These are phyloP conservation scores for Candida insectorum DNA, from an alignment of 805 yeast genomes.

Conservation along the genomic window DNA sequence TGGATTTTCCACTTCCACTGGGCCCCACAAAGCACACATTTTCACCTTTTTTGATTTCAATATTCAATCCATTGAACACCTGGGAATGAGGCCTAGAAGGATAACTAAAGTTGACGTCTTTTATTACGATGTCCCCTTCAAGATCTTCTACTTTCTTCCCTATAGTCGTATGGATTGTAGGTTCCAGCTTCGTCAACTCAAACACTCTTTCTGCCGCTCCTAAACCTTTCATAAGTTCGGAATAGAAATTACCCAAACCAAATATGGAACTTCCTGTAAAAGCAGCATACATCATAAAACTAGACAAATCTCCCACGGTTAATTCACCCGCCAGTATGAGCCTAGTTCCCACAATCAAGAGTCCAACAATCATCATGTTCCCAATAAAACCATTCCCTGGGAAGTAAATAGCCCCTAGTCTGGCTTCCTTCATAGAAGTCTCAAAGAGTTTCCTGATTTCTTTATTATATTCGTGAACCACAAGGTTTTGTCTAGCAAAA, in stretches of 20 bases:
- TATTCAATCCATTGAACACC: constrained; percentile 55
- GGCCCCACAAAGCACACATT: constrained; percentile 95
- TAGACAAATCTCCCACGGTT: constrained; percentile 83
- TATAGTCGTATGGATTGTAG: constrained; percentile 61
- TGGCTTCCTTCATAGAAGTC: constrained; percentile 78
- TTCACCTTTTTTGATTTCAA: constrained; percentile 72
- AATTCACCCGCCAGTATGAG: constrained; percentile 76
- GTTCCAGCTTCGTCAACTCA: constrained; percentile 77
- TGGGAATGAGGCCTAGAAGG: constrained; percentile 77
- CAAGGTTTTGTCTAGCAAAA: constrained; percentile 80
- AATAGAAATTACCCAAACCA: constrained; percentile 86
- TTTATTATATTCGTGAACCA: constrained; percentile 68
- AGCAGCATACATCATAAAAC: constrained; percentile 93
- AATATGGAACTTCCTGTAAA: constrained; percentile 91
- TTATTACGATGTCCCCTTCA: constrained; percentile 58
- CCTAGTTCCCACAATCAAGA: constrained; percentile 75
- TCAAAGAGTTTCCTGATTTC: constrained; percentile 64
- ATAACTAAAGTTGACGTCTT: constrained; percentile 65
- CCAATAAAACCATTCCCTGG: constrained; percentile 84
- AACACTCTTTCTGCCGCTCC: constrained; percentile 93
- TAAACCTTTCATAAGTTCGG: constrained; percentile 94
- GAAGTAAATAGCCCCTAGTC: constrained; percentile 69
- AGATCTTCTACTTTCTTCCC: constrained; percentile 50
- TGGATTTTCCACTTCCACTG: constrained; percentile 95
- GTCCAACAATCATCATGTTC: constrained; percentile 70